A percentile compares a stretch with the other conserved stretches of the same genome.
These are phyloP conservation scores for Marsdenia floribunda DNA, from an alignment of 257 asterid species.

Conservation along the genomic window DNA sequence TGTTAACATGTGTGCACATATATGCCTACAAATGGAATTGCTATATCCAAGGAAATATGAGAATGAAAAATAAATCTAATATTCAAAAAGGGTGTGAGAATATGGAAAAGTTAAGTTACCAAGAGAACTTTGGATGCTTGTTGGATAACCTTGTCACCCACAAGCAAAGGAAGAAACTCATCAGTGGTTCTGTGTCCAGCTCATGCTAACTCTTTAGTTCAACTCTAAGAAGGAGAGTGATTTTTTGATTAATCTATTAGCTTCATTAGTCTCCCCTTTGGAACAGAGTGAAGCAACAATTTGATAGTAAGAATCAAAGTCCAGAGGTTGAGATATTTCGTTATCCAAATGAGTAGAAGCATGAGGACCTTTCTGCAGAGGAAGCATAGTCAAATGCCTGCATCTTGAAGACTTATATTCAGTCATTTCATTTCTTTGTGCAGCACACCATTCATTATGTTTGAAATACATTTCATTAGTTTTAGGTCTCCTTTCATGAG, in stretches of 20 bases:
- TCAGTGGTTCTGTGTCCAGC: not conserved
- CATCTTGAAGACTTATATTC: slow-evolving; percentile 15
- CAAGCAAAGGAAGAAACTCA: slow-evolving; percentile 1
- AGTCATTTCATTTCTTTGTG: slow-evolving; percentile 13
- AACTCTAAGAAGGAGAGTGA: slow-evolving; percentile 33
- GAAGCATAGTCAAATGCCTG: slow-evolving; percentile 16
- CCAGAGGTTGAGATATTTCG: slow-evolving; percentile 31
- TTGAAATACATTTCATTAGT: slow-evolving; percentile 14
- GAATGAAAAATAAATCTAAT: not conserved
- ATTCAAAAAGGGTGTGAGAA: not conserved
- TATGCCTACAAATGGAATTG: not conserved
- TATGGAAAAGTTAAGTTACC: not conserved
- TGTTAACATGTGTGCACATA: not conserved
- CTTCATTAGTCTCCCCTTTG: slow-evolving; percentile 60
- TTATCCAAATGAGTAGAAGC: slow-evolving; percentile 20
- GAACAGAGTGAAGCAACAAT: slow-evolving; percentile 51
- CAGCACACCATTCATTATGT: slow-evolving; percentile 12
- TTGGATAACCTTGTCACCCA: not conserved
- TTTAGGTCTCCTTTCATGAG: slow-evolving; percentile 25
- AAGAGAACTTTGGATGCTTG: slow-evolving; percentile 1
- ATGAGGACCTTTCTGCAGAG: slow-evolving; percentile 19
- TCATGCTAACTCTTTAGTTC: slow-evolving; percentile 2
- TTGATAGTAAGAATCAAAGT: slow-evolving; percentile 55
- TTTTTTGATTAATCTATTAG: slow-evolving; percentile 51
- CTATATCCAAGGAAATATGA: not conserved